Evolutionary conservation across 768 basidiomycete genomes (phyloP), one percentile per base, ranked within the genome.

Genomic region (Suillus variegatus): DNA sequence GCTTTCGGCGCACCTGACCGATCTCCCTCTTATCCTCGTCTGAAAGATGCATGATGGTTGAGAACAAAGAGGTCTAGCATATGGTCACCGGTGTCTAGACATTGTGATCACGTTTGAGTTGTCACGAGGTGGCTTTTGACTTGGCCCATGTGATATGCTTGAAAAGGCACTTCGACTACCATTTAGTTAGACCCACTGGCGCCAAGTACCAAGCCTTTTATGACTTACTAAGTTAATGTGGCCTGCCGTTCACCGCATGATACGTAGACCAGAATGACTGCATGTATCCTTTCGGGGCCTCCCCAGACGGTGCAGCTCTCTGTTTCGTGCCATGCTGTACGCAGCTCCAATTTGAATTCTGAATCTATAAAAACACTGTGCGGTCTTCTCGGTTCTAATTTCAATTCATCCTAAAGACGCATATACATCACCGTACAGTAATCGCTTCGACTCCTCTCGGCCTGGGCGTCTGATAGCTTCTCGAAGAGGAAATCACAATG

Each of bases 11-110:
- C 71, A 81, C 83, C 76, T 84, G 82, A 35, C 84, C 84, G 25
- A 84, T 81, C 67, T 83, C 79, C 40, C 81, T 76, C 64, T 78
- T 82, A 49, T 79, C 71, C 22, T 74, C 70, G 3, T 84, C 79
- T 35, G 51, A 20, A n/a, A 66, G 35, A 52, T 63, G 25, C 74
- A 76, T 77, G 61, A 36, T 28, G 36, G 36, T 32, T 43, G 7
- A 46, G 54, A 57, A 46, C 10, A 43, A 63, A 41, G 63, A 35
- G 18, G 10, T 32, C 22, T 14, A 36, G 28, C 54, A 55, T 35
- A n/a, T 22, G n/a, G 18, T 43, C 20, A 51, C 25, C 36, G 25
- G 20, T 36, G 4, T 55, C 10, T n/a, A 13, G 35, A 55, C 20
- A 36, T 55, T 20, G 35, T n/a, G 35, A 55, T 55, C 54, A 55